Conservation (phyloP, 371 early-diverging fungal species). For the Saksenaea oblongispora region DNA sequence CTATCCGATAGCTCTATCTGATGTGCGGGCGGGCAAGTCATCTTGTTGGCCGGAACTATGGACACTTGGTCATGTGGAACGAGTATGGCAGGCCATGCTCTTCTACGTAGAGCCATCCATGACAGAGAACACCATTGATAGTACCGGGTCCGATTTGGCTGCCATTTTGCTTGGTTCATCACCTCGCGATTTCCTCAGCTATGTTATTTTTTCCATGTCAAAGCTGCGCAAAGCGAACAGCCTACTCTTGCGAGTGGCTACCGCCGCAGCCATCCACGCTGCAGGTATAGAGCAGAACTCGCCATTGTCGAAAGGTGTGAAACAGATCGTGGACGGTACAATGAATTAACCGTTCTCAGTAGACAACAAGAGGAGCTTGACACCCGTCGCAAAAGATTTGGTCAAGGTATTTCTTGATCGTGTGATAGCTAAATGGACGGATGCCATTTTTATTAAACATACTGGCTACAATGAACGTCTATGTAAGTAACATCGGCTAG, state of each 20-base stretch:
- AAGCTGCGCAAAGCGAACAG: not conserved
- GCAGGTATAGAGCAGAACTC: not conserved
- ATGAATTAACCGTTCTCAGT: not conserved
- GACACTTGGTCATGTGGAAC: not conserved
- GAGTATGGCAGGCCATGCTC: conserved; percentile 1
- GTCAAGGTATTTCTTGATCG: not conserved
- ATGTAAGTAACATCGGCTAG: conserved; percentile 19
- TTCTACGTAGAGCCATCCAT: not conserved
- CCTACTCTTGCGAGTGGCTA: not conserved
- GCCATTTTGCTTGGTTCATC: not conserved
- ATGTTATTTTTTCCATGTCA: not conserved
- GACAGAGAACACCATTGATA: not conserved
- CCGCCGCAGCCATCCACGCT: conserved; percentile 1
- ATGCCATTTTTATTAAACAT: conserved; percentile 39
- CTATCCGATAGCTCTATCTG: conserved; percentile 19
- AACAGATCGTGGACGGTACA: too few relatives aligned
- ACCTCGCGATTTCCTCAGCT: not conserved
- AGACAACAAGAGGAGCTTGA: not conserved
- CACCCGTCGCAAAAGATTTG: not conserved
- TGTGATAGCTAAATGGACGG: conserved; percentile 34
- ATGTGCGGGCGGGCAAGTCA: not conserved
- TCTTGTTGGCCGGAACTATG: conserved; percentile 1
- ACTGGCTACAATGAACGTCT: conserved; percentile 22
- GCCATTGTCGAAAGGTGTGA: not conserved
- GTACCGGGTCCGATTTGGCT: conserved; percentile 2